Percentiles rank a stretch among this genome's conserved stretches.
These are phyloP conservation scores for Mycocalia duriaeana DNA, from an alignment of 1,284 basidiomycete genomes.

Conservation along the genomic window DNA sequence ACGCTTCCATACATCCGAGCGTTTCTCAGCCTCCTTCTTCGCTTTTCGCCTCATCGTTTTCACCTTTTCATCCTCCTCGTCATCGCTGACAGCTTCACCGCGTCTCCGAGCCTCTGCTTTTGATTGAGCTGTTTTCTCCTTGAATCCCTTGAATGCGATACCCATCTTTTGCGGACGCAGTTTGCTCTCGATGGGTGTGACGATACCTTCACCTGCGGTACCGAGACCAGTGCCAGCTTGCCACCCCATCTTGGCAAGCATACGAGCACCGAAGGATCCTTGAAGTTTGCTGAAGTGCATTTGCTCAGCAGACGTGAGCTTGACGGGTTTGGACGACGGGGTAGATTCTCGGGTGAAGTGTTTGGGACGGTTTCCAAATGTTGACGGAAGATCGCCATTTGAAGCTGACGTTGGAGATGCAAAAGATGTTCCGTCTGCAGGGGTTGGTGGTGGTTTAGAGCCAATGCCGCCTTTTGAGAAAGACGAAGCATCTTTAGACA, in stretches of 20 bases:
- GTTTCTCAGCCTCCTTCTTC: conserved; percentile 53
- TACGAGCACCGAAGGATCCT: conserved; percentile 75
- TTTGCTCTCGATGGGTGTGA: conserved; percentile 83
- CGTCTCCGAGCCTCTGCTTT: conserved; percentile 76
- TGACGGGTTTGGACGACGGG: conserved; percentile 38
- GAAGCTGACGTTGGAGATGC: conserved; percentile 20
- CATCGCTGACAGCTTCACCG: conserved; percentile 74
- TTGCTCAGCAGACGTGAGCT: conserved; percentile 62
- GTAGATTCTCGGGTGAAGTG: conserved; percentile 55
- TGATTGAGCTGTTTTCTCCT: conserved; percentile 83
- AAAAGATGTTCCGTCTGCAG: conserved; percentile 7
- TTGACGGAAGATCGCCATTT: conserved; percentile 27
- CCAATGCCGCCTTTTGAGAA: conserved; percentile 9
- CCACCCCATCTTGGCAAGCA: conserved; percentile 97
- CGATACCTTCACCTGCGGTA: conserved; percentile 74
- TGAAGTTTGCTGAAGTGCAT: conserved; percentile 78
- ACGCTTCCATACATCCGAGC: conserved; percentile 74
- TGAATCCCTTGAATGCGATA: conserved; percentile 83
- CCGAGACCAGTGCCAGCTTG: conserved; percentile 82
- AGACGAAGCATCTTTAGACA: conserved; percentile 5
- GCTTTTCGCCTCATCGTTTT: conserved; percentile 44
- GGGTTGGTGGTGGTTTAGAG: conserved; percentile 10
- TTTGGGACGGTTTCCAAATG: conserved; percentile 29
- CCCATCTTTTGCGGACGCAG: conserved; percentile 80
- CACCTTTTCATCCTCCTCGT: conserved; percentile 54